Percentiles rank a stretch among this genome's conserved stretches.
Evolutionary conservation across 768 basidiomycete species (phyloP).

Genomic region (Solioccasus polychromus): DNA sequence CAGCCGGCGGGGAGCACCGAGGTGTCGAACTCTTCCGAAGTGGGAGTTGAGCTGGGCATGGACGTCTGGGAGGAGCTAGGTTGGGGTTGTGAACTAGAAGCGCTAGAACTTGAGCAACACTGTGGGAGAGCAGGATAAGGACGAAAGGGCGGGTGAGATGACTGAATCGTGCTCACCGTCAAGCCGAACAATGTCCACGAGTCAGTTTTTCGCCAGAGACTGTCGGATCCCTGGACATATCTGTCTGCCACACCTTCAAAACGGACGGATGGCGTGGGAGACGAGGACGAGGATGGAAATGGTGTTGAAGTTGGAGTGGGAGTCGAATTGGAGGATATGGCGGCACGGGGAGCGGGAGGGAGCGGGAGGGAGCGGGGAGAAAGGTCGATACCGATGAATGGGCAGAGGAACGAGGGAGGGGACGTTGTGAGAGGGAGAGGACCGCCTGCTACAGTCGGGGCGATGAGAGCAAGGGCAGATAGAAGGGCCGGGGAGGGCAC

Average conservation of each 20-base stretch:
- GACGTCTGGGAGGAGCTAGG: conserved; percentile 10
- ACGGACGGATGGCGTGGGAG: neutral
- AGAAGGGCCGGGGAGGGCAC: conserved; percentile 52
- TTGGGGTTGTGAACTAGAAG: neutral
- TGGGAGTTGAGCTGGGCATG: conserved; percentile 12
- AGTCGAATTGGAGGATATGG: conserved; percentile 4
- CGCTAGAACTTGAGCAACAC: conserved; percentile 16
- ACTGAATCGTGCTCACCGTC: conserved; percentile 42
- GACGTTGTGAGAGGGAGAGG: conserved; percentile 36
- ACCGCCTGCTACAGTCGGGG: conserved; percentile 44
- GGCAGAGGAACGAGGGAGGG: conserved; percentile 64
- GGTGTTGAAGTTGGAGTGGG: conserved; percentile 8
- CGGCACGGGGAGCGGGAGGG: neutral
- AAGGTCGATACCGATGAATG: conserved; percentile 33
- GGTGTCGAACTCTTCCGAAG: conserved; percentile 20
- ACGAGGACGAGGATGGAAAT: conserved; percentile 7
- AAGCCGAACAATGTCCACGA: conserved; percentile 69
- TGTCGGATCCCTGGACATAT: conserved; percentile 51
- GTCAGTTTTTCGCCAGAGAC: conserved; percentile 53
- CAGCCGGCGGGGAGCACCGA: conserved; percentile 53
- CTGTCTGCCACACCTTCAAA: conserved; percentile 45
- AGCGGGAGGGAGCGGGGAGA: neutral
- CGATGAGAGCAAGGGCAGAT: conserved; percentile 56
- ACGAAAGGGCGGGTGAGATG: neutral
- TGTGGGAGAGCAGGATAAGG: conserved; percentile 5